These are phyloP conservation scores for Mycena chlorophos DNA, from an alignment of 768 basidiomycete species.

Conservation along the genomic window DNA sequence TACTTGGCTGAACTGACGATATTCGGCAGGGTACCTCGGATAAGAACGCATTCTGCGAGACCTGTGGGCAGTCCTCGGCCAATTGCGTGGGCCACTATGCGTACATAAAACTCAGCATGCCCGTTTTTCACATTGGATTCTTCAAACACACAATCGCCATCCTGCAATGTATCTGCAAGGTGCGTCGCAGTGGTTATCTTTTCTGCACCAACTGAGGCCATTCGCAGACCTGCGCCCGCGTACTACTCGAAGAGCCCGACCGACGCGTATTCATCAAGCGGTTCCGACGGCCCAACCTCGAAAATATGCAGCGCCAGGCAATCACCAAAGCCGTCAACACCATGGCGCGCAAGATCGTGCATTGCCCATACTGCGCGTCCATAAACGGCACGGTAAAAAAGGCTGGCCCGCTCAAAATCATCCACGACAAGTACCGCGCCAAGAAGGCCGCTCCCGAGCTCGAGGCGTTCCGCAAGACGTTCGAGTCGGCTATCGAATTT, in stretches of 20 bases:
- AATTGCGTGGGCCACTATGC: conserved; percentile 99
- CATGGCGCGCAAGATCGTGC: conserved; percentile 83
- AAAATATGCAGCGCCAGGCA: conserved; percentile 86
- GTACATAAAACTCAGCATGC: conserved; percentile 94
- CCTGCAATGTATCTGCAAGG: conserved; percentile 97
- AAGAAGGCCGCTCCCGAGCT: conserved; percentile 90
- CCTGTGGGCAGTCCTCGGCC: conserved; percentile 86
- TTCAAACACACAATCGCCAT: conserved; percentile 94
- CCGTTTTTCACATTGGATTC: conserved; percentile 98
- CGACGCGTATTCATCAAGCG: conserved; percentile 80
- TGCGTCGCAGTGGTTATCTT: conserved; percentile 32
- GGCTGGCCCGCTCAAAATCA: conserved; percentile 90
- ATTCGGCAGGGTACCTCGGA: conserved; percentile 83
- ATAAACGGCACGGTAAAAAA: conserved; percentile 97
- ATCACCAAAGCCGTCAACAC: conserved; percentile 84
- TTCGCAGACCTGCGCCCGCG: conserved; percentile 81
- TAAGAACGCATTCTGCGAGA: conserved; percentile 90
- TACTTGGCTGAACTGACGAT: background rate
- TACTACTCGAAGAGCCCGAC: conserved; percentile 85
- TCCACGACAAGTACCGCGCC: conserved; percentile 95
- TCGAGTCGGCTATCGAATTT: conserved; percentile 76
- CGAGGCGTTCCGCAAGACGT: conserved; percentile 83
- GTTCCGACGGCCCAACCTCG: conserved; percentile 88
- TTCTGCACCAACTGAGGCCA: conserved; percentile 5
- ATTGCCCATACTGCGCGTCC: conserved; percentile 91